Evolutionary conservation across 371 early-diverging fungal species (phyloP), one percentile per base, ranked within the genome.

Genomic region (Mortierella sp.): DNA sequence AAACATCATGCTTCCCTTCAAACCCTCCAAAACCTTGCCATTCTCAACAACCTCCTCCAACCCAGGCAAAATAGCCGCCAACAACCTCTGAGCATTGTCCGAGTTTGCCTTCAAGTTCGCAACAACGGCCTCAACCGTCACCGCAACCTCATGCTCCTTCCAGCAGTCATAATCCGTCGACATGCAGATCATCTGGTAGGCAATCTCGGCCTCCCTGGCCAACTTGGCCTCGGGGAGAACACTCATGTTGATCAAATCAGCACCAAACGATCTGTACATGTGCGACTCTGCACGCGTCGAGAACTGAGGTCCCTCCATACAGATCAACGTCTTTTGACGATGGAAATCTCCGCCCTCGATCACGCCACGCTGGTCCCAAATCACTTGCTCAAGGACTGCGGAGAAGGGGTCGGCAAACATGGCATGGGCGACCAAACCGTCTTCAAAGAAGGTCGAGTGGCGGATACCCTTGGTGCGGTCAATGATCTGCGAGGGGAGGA

Each of bases 141-240:
- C 99, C 10, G 94, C 92, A 83, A 95, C 99, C 88, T 97, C 98
- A 32, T 94, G 91, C 72, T 91, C 95, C 84, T 96, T 94, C 99
- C 99, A 99, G 91, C 98, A 97, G 87, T 99, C 99, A 82, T 98
- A 99, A 90, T 99, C 99, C 58, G 99, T 99, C n/a, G 97, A 93
- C 99, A 99, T 99, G 92, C 99, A 99, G 24, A 99, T 92, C 95
- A 98, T 96, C 83, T 97, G 97, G 86, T 99, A 99, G 18, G 97
- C 97, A 74, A 99, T 97, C 90, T 99, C 99, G 54, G 98, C 98
- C 89, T 99, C 99, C 71, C 97, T 93, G 27, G 99, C 99, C 56
- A 99, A 91, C 89, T 99, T 99, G 79, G 99, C 92, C 88, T 99
- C 99, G 35, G 99, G 98, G 74, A 99, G 84, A 29, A 93, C 97